Evolutionary conservation across 2,329 filamentous ascomycete species (phyloP), one percentile per base, ranked within the genome.

Genomic region (Aspergillus oerlinghausenensis): DNA sequence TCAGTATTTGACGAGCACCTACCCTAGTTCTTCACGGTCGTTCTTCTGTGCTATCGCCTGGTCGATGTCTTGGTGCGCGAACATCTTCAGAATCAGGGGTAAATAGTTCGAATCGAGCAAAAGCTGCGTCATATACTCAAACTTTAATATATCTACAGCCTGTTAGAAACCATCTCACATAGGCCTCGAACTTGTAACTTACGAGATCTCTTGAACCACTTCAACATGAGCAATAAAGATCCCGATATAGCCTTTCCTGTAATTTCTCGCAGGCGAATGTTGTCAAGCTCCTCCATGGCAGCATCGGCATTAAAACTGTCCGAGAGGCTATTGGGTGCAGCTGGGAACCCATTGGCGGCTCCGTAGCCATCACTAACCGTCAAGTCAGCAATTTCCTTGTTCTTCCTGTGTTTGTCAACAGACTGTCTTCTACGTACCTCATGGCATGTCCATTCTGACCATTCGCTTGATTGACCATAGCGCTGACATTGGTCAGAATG

Each of bases 121-220:
- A 2, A 99, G 82, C 69, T 99, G 94, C 0, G 92, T 93, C 68
- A 99, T 79, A 68, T 97, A 97, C 75, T 99, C 94, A 64, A 94
- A 97, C 70, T 97, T 96, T 62, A 99, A 79, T 28, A 97, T 84
- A 70, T 99, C 91, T 95, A 50, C 4, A 4, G 48, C 4, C 21
- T 14, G 49, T 66, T 55, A 70, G 59, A 63, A 42, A 23, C 26
- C 17, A 1, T 26, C 28, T 14, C 9, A 4, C 42, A 19, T 14
- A 23, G 28, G 14, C 14, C 26, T 28, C 19, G 32, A 32, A 14
- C 25, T 28, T 6, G 32, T 28, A 35, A 79, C 90, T 79, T 79
- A 95, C 91, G 94, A 56, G 92, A 97, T 54, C 96, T 80, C 72
- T 96, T 95, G 66, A 97, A 88, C 94, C 94, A 99, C 74, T 97